Percentiles rank a stretch among this genome's conserved stretches.
phyloP scores from a whole-genome alignment of 2,329 filamentous ascomycete species.

The Coniochaeta ligniaria region DNA sequence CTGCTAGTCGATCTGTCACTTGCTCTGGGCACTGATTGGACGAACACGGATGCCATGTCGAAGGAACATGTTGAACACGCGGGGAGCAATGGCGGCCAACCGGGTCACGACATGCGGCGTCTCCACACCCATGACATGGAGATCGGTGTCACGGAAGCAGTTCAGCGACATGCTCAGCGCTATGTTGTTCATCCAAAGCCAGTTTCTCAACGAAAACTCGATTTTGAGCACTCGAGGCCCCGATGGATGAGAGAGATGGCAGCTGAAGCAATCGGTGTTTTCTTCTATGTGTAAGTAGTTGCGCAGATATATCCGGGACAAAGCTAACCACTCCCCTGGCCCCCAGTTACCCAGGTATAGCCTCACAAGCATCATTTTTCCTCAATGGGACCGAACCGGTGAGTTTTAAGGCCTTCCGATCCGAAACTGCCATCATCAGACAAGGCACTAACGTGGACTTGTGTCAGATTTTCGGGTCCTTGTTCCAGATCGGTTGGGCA shows the following conservation, averaged over 20 bases:
- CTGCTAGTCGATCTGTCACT: not conserved
- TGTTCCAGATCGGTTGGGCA: constrained; percentile 48
- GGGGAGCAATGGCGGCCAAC: not conserved
- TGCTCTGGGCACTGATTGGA: not conserved
- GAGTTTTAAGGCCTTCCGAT: not conserved
- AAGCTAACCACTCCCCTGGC: not conserved
- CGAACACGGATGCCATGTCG: not conserved
- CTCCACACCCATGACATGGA: constrained; percentile 25
- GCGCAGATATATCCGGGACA: not conserved
- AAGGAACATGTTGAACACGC: not conserved
- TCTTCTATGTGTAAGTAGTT: constrained; percentile 40
- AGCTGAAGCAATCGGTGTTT: constrained; percentile 49
- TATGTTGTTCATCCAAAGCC: constrained; percentile 41
- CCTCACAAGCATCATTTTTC: constrained; percentile 43
- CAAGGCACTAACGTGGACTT: constrained; percentile 20
- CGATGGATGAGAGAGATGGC: constrained; percentile 46
- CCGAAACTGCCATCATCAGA: not conserved
- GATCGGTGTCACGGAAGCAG: constrained; percentile 44
- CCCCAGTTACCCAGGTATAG: constrained; percentile 33
- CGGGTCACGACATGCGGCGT: not conserved
- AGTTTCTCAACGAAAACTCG: constrained; percentile 44
- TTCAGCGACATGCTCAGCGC: constrained; percentile 40
- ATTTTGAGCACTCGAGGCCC: constrained; percentile 46
- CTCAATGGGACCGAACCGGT: constrained; percentile 27
- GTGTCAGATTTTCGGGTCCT: constrained; percentile 26